Conservation (phyloP, 495 filamentous ascomycete species). For the Hypomontagnella submonticulosa region DNA sequence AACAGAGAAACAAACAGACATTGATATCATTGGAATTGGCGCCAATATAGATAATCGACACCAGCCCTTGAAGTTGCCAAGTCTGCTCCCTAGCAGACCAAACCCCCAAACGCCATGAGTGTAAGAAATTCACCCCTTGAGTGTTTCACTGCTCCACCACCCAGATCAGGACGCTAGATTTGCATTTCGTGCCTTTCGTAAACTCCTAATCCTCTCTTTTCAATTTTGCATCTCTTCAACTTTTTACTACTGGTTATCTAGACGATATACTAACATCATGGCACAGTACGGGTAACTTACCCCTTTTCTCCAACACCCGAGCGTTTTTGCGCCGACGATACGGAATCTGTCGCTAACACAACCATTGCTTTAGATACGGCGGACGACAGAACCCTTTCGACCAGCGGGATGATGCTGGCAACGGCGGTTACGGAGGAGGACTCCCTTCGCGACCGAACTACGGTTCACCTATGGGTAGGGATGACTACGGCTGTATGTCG, state of each 20-base stretch:
- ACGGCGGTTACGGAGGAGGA: constrained; percentile 50
- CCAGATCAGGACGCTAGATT: constrained; percentile 16
- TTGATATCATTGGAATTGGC: constrained; percentile 21
- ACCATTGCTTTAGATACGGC: constrained; percentile 52
- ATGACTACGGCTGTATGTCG: constrained; percentile 62
- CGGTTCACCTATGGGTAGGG: constrained; percentile 53
- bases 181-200: constrained; percentile 21
- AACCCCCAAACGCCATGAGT: constrained; percentile 54
- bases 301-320: constrained; percentile 8
- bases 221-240: constrained; percentile 17
- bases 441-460: constrained; percentile 54
- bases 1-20: constrained; percentile 6
- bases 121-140: constrained; percentile 55
- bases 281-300: constrained; percentile 53
- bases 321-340: constrained; percentile 14
- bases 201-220: constrained; percentile 12
- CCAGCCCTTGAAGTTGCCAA: constrained; percentile 8
- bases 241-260: constrained; percentile 22
- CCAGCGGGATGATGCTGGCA: constrained; percentile 51
- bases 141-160: constrained; percentile 40
- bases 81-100: constrained; percentile 34
- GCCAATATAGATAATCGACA: not conserved
- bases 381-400: constrained; percentile 63
- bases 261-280: constrained; percentile 44
- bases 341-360: constrained; percentile 41